phyloP scores from a whole-genome alignment of 2,329 filamentous ascomycete genomes.

The Cytospora schulzeri region DNA sequence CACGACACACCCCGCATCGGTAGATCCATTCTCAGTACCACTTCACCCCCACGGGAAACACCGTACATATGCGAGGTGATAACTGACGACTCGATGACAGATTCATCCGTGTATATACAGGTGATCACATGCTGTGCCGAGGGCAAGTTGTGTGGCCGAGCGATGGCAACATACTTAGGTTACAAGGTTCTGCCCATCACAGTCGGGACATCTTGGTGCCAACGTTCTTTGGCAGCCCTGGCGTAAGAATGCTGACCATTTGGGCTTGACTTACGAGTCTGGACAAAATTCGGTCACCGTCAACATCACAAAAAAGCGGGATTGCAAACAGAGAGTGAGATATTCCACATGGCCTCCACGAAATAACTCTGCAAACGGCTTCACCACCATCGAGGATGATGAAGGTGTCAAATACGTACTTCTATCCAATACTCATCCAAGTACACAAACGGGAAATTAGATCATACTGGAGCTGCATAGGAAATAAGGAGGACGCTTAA shows the following conservation, averaged over 20 bases:
- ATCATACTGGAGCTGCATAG: constrained; percentile 32
- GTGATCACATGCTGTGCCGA: too few relatives aligned
- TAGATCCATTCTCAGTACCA: neutral
- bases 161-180: too few relatives aligned
- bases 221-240: too few relatives aligned
- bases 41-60: neutral
- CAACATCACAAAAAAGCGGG: too few relatives aligned
- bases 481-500: constrained; percentile 37
- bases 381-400: constrained; percentile 40
- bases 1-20: neutral
- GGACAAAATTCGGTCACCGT: too few relatives aligned
- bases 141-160: too few relatives aligned
- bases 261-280: too few relatives aligned
- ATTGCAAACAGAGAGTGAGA: too few relatives aligned
- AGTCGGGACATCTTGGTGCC: too few relatives aligned
- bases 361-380: constrained; percentile 33
- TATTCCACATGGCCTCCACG: too few relatives aligned
- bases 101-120: neutral
- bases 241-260: too few relatives aligned
- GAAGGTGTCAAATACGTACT: constrained; percentile 43
- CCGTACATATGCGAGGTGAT: neutral
- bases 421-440: constrained; percentile 39
- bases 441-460: constrained; percentile 37
- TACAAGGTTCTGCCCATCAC: too few relatives aligned
- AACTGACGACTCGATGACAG: neutral